phyloP scores from a whole-genome alignment of 129 eudicot genomes.

The Ambrosia artemisiifolia region DNA sequence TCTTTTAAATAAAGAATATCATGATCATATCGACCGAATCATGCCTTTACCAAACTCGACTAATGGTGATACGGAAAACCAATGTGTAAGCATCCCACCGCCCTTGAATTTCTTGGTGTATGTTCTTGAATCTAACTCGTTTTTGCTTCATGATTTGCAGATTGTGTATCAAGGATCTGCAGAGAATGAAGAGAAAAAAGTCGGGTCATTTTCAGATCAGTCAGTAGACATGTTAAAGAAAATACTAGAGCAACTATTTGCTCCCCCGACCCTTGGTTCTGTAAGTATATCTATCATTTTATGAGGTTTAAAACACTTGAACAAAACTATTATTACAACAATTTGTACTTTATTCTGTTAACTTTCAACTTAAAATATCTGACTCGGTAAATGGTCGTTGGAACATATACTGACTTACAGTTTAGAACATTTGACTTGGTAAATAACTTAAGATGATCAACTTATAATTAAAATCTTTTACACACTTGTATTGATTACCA shows the following conservation, averaged over 20 bases:
- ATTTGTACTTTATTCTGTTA: too few species aligned
- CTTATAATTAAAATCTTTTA: too few species aligned
- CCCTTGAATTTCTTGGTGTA: not conserved
- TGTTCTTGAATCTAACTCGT: not conserved
- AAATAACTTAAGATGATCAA: too few species aligned
- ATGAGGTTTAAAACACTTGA: not conserved
- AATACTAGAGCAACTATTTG: constrained; percentile 58
- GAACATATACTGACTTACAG: too few species aligned
- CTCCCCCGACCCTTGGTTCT: constrained; percentile 89
- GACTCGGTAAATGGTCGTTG: too few species aligned
- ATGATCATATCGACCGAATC: constrained; percentile 24
- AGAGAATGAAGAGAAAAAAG: constrained; percentile 21
- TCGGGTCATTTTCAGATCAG: constrained; percentile 21
- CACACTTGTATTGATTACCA: too few species aligned
- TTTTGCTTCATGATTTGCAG: constrained; percentile 24
- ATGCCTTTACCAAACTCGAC: constrained; percentile 25
- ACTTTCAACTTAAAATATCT: too few species aligned
- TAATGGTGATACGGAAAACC: constrained; percentile 26
- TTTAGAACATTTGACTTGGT: too few species aligned
- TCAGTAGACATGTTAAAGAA: constrained; percentile 33
- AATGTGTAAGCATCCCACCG: constrained; percentile 29
- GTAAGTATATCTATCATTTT: constrained; percentile 39
- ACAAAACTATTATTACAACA: not conserved
- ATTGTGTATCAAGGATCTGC: constrained; percentile 22
- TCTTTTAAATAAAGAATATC: constrained; percentile 43